phyloP scores from a whole-genome alignment of 805 yeast genomes.

The Wickerhamomyces strasburgensis region DNA sequence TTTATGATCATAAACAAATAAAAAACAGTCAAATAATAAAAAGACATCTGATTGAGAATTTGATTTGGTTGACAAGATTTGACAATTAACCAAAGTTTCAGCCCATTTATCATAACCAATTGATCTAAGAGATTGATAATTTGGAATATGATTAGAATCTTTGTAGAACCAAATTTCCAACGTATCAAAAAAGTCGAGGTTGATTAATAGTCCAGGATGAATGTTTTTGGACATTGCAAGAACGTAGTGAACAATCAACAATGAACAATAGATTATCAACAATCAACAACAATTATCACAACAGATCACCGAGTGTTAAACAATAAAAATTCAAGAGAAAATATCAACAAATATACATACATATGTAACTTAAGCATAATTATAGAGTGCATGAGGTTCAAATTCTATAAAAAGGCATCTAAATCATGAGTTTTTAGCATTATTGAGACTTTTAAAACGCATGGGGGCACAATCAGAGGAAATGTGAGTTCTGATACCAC shows the following conservation, averaged over 20 bases:
- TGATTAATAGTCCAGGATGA: slow-evolving; percentile 74
- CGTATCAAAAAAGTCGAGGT: slow-evolving; percentile 83
- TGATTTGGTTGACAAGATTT: slow-evolving; percentile 74
- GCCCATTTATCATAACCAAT: slow-evolving; percentile 70
- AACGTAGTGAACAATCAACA: not conserved
- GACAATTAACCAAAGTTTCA: slow-evolving; percentile 74
- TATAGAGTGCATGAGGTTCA: too few relatives aligned
- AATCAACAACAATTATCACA: not conserved
- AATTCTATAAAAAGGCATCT: too few relatives aligned
- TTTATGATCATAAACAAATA: slow-evolving; percentile 85
- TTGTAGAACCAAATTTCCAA: slow-evolving; percentile 88
- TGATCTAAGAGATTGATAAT: slow-evolving; percentile 50
- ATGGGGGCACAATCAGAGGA: too few relatives aligned
- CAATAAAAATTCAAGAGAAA: too few relatives aligned
- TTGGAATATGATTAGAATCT: slow-evolving; percentile 30
- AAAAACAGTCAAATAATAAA: slow-evolving; percentile 80
- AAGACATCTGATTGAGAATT: slow-evolving; percentile 71
- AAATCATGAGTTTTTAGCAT: too few relatives aligned
- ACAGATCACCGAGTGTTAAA: too few relatives aligned
- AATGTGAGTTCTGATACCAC: too few relatives aligned
- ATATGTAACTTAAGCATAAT: too few relatives aligned
- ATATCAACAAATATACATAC: too few relatives aligned
- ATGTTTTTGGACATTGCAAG: slow-evolving; percentile 38
- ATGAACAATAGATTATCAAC: too few relatives aligned
- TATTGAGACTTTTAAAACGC: too few relatives aligned